Percentiles rank a stretch among this genome's conserved stretches.
Conservation (phyloP, 2,329 filamentous ascomycete genomes). For the Botryotinia convoluta region DNA sequence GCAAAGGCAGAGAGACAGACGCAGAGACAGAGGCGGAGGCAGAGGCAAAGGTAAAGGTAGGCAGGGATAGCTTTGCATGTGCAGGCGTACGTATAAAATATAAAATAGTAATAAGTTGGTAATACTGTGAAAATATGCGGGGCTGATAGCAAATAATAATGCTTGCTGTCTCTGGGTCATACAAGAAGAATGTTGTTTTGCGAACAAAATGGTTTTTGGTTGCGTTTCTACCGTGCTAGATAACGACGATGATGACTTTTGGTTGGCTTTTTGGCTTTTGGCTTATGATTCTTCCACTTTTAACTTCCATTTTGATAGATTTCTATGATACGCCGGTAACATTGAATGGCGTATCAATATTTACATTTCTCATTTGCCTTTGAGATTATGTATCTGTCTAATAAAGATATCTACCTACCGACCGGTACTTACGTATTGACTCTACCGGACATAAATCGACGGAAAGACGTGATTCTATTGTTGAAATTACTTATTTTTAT, state of each 20-base stretch:
- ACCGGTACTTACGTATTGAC: too few relatives aligned
- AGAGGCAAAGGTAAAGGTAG: background rate
- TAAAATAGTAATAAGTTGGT: too few relatives aligned
- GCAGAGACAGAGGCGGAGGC: background rate
- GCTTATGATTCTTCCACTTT: background rate
- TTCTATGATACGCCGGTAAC: background rate
- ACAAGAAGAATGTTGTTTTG: background rate
- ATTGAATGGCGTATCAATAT: background rate
- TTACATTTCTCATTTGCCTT: too few relatives aligned
- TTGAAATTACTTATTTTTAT: background rate
- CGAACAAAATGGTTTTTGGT: background rate
- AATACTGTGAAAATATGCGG: background rate
- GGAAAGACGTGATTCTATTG: background rate
- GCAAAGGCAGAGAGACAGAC: background rate
- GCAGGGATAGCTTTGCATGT: constrained; percentile 1
- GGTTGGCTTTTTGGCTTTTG: background rate
- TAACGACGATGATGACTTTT: background rate
- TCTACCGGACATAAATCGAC: background rate
- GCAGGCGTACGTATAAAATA: background rate
- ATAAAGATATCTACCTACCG: background rate
- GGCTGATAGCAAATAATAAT: background rate
- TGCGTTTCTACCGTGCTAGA: background rate
- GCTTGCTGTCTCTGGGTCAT: background rate
- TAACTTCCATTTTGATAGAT: background rate
- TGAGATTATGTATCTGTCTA: too few relatives aligned